phyloP scores from a whole-genome alignment of 2,329 filamentous ascomycete genomes.

The Fusarium haematococcum region DNA sequence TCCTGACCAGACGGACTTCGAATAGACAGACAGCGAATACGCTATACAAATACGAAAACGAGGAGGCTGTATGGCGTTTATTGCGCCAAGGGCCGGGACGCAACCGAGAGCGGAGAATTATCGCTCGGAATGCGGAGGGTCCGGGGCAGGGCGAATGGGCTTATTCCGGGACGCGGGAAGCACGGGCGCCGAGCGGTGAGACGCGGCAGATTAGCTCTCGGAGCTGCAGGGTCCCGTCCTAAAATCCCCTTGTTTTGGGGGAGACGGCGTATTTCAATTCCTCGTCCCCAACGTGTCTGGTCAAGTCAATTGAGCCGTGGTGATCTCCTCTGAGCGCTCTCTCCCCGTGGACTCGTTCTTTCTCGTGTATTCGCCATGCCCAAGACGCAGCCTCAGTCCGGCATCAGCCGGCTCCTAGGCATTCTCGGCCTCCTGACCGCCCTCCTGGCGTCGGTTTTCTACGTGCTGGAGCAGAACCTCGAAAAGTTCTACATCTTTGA shows the following conservation, averaged over 20 bases:
- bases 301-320: conserved; percentile 22
- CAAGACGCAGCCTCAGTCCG: conserved; percentile 35
- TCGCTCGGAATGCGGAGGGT: conserved; percentile 21
- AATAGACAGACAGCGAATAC: conserved; percentile 20
- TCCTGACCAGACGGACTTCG: neutral
- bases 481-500: conserved; percentile 82
- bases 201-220: conserved; percentile 33
- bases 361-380: conserved; percentile 16
- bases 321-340: neutral
- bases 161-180: conserved; percentile 37
- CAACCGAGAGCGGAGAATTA: conserved; percentile 20
- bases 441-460: conserved; percentile 65
- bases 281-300: neutral
- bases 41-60: conserved; percentile 43
- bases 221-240: conserved; percentile 25
- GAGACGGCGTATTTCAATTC: neutral
- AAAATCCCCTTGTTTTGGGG: conserved; percentile 18
- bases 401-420: conserved; percentile 56
- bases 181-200: conserved; percentile 45
- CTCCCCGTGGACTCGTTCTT: neutral
- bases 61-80: neutral
- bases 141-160: conserved; percentile 16
- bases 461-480: conserved; percentile 68
- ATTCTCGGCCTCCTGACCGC: conserved; percentile 66
- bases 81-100: conserved; percentile 4